A percentile compares a stretch with the other conserved stretches of the same genome.
phyloP scores from a whole-genome alignment of 257 asterid genomes.

The Leonotis leonurus region DNA sequence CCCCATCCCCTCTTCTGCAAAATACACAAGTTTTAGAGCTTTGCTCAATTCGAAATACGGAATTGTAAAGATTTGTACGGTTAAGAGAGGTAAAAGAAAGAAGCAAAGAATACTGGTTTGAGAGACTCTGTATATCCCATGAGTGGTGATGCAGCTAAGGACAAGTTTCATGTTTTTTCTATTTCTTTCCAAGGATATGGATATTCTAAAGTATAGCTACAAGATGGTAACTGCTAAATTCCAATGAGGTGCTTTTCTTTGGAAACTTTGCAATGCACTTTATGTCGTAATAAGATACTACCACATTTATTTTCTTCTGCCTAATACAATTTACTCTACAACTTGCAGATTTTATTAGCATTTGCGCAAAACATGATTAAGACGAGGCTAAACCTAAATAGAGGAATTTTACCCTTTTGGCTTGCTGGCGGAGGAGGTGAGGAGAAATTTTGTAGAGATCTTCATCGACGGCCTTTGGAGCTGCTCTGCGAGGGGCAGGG shows the following conservation, averaged over 20 bases:
- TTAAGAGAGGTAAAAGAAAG: background rate
- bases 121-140: too few species aligned
- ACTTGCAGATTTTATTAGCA: too few species aligned
- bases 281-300: too few species aligned
- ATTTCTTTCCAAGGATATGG: background rate
- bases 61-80: background rate
- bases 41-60: too few species aligned
- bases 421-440: slow-evolving; percentile 44
- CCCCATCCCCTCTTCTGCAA: slow-evolving; percentile 61
- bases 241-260: slow-evolving; percentile 9
- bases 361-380: too few species aligned
- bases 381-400: too few species aligned
- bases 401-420: slow-evolving; percentile 42
- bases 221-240: background rate
- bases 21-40: background rate
- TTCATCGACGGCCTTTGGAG: slow-evolving; percentile 76
- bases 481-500: slow-evolving; percentile 10
- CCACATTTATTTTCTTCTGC: background rate
- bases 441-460: slow-evolving; percentile 87
- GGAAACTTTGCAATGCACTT: too few species aligned
- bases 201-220: background rate
- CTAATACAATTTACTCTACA: too few species aligned
- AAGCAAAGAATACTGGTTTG: background rate
- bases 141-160: too few species aligned
- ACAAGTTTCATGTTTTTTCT: background rate